Percentiles rank a stretch among this genome's conserved stretches.
phyloP scores from a whole-genome alignment of 306 rosid species.

The Gastrolobium bilobum region DNA sequence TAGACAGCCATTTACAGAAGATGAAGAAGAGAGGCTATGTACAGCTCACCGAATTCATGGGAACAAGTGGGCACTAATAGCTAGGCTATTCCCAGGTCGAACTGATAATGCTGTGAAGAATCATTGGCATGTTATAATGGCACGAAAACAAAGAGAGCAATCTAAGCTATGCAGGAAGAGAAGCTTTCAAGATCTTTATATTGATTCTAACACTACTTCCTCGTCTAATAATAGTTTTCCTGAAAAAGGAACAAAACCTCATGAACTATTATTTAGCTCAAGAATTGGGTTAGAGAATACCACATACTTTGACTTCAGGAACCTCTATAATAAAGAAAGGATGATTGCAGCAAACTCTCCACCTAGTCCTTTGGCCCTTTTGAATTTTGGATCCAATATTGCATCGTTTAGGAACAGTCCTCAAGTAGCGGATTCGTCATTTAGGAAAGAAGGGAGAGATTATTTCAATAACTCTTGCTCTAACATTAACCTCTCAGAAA shows the following conservation, averaged over 20 bases:
- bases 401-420: slow-evolving; percentile 37
- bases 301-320: slow-evolving; percentile 48
- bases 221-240: slow-evolving; percentile 34
- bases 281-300: slow-evolving; percentile 36
- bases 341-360: slow-evolving; percentile 21
- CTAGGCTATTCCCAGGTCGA: slow-evolving; percentile 73
- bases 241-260: slow-evolving; percentile 35
- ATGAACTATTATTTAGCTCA: slow-evolving; percentile 33
- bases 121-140: slow-evolving; percentile 82
- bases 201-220: slow-evolving; percentile 8
- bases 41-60: slow-evolving; percentile 75
- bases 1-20: slow-evolving; percentile 71
- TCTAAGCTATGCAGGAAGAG: slow-evolving; percentile 47
- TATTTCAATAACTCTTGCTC: slow-evolving; percentile 35
- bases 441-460: slow-evolving; percentile 45
- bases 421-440: slow-evolving; percentile 29
- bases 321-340: slow-evolving; percentile 47
- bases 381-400: slow-evolving; percentile 60
- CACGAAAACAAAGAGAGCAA: slow-evolving; percentile 70
- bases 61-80: slow-evolving; percentile 78
- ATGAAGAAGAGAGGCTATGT: slow-evolving; percentile 73
- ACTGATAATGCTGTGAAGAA: slow-evolving; percentile 86
- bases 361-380: slow-evolving; percentile 30
- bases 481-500: slow-evolving; percentile 34
- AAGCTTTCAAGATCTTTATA: slow-evolving; percentile 52